Evolutionary conservation across 2,329 filamentous ascomycete species (phyloP), one percentile per base, ranked within the genome.

Genomic region (Fusarium euwallaceae): DNA sequence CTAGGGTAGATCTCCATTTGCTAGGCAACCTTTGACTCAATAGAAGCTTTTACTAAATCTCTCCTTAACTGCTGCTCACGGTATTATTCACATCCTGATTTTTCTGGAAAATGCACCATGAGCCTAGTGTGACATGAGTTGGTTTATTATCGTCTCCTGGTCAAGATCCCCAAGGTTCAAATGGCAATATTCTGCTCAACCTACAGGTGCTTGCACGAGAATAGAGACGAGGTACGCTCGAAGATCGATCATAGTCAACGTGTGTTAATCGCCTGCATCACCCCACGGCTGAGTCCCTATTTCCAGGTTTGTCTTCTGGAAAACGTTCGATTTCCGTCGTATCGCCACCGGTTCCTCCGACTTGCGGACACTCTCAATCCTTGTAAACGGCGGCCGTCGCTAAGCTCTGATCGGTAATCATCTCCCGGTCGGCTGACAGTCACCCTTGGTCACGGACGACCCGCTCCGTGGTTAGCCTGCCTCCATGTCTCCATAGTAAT

Each of bases 391-490:
- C 9, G 17, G 39, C 10, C 16, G 24, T 20, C 51, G 7, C 55
- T 39, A 56, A 39, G 55, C 55, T 37, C 32, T 24, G 27, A 4
- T 27, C 37, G 58, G 37, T 45, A 16, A 60, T 43, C 37, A 43
- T 43, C 24, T 16, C 32, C 56, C 56, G 56, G 32, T 22, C 58
- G 58, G 58, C 17, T 34, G 32, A 60, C 55, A 48, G 55, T 65
- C 55, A 29, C 63, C 63, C 55, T 60, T 60, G 32, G 55, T 6
- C 41, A 51, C 63, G 63, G 63, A 45, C 37, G 34, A 51, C 63
- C 51, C 55, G 27, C 55, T 65, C 63, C 63, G 63, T 24, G 41
- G 63, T 20, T 27, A 24, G 37, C 37, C 22, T 61, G 36, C 56
- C 34, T 20, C 51, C 8, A 6, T 29, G 7, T 32, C 55, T 24